Evolutionary conservation across 225 moss, liverwort and hornwort genomes (phyloP), one percentile per base, ranked within the genome.

Genomic region (Sphagnum contortum): DNA sequence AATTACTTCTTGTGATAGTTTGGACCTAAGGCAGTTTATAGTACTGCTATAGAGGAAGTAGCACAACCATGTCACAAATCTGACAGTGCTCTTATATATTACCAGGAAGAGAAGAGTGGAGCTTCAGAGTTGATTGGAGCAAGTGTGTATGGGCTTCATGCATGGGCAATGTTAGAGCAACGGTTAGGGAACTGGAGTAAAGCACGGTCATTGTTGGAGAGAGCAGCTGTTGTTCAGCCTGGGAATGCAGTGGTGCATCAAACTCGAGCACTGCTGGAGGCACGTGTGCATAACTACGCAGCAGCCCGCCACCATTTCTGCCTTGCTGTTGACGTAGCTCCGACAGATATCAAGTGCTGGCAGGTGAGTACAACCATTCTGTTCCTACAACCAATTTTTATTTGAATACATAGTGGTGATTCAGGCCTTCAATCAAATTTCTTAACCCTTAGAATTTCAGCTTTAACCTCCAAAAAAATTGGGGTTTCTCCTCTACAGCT

Each of bases 181-280:
- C 81, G 79, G 60, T 48, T 80, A 65, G 94, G 94, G 66, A 94
- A 94, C 69, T 94, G 94, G 94, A 76, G 82, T 61, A 88, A 80
- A 74, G 91, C 94, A 12, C 74, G 91, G 66, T 80, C 83, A 45
- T 69, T 94, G 6, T 75, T 94, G 62, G 85, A 89, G 70, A 86
- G 91, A 57, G 94, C 94, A 67, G 86, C 89, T 49, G 78, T 66
- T 8, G 69, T 88, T 59, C 83, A 91, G 67, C 91, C 94, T 70
- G 94, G 91, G 73, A 94, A 94, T 76, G 89, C 94, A 8, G 86
- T 94, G 51, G 77, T 94, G 58, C 94, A 86, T 66, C 94, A 94
- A 69, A 79, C 82, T 69, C 78, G 94, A 77, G 94, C 89, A 59
- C 77, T 87, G 71, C 49, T 94, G 44, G 94, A 94, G 67, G 80